Base-by-base conservation (phyloP, 345 rosid species). In the Cardiospermum halicacabum region DNA sequence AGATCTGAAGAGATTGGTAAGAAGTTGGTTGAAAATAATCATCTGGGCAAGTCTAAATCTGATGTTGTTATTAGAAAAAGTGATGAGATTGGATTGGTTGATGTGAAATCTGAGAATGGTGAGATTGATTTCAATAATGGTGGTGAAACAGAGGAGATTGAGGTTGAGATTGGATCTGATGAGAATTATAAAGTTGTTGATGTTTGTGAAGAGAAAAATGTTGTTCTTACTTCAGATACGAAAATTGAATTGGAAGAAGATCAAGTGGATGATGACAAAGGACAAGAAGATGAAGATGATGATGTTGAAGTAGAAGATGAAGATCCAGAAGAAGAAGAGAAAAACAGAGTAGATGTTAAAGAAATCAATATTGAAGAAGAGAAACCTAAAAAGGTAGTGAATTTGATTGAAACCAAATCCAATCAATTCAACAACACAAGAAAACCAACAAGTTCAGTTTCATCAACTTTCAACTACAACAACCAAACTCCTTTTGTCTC, bases 181-280 rank as follows among this genome's bases (percentile, higher is more conserved):
- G 78, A 77, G 58, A 58, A 66, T 50, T 80, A 74, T 36, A 73
- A 75, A 31, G 96, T 81, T 59, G 72, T 85, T 39, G 80, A 73
- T 65, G 81, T 81, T 3, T 83, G 89, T 61, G 72, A 79, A 76
- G 91, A 83, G 70, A 81, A 54, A n/a, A n/a, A n/a, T n/a, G n/a
- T n/a, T n/a, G n/a, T n/a, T n/a, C n/a, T n/a, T n/a, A n/a, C n/a
- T n/a, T n/a, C n/a, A n/a, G n/a, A n/a, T n/a, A n/a, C n/a, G n/a
- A n/a, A n/a, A n/a, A n/a, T n/a, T n/a, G n/a, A n/a, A n/a, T n/a
- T 71, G 31, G 60, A 67, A 50, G 69, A 56, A 27, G 68, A 68
- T 1, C 66, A 45, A 58, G 83, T 70, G 25, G 80, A 71, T 21
- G 80, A 81, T 22, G 85, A 77, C 30, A 67, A 64, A 0, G 57